A percentile compares a stretch with the other conserved stretches of the same genome.
These are phyloP conservation scores for Trichomonas tenax DNA, from an alignment of 208 protist species.

Conservation along the genomic window DNA sequence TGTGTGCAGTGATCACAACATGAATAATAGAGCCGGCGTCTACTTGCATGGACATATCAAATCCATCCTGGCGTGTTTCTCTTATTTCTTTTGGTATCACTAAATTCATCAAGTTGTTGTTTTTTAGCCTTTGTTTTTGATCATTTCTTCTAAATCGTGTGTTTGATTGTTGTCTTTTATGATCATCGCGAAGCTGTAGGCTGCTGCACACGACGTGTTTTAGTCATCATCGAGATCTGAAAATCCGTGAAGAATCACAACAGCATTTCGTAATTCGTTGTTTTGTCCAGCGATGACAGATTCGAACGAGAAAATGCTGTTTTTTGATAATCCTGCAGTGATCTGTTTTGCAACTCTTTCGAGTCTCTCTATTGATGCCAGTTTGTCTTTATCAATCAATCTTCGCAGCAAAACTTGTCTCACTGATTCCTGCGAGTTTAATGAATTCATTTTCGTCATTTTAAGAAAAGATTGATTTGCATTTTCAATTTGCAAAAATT, in stretches of 20 bases:
- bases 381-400: background rate
- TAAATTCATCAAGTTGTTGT: background rate
- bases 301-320: background rate
- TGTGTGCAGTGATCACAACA: background rate
- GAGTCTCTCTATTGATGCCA: background rate
- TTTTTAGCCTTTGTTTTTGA: background rate
- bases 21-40: background rate
- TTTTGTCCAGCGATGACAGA: background rate
- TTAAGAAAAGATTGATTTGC: background rate
- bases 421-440: background rate
- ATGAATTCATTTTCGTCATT: background rate
- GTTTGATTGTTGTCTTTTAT: background rate
- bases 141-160: background rate
- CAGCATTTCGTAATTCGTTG: background rate
- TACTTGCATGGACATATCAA: background rate
- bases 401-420: background rate
- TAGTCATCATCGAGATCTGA: background rate
- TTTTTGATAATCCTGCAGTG: background rate
- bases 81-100: background rate
- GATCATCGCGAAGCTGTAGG: background rate
- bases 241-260: background rate
- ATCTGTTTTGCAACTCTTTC: background rate
- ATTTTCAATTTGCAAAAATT: background rate
- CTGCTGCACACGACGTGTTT: background rate
- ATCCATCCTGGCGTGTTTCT: background rate